Percentiles rank a stretch among this genome's conserved stretches.
Conservation (phyloP, 2,329 filamentous ascomycete genomes). For the Fusarium sp. region DNA sequence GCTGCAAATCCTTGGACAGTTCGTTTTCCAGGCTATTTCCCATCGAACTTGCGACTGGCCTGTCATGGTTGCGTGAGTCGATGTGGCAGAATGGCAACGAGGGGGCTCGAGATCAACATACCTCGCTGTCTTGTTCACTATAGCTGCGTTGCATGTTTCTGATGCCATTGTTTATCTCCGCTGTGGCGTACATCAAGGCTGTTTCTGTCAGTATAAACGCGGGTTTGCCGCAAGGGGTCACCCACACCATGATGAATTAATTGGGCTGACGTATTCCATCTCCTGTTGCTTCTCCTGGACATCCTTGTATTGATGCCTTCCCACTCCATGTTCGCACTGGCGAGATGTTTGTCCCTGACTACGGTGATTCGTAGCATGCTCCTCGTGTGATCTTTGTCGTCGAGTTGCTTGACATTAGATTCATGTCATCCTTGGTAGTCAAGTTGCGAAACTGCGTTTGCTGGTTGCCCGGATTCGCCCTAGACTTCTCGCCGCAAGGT, state of each 20-base stretch:
- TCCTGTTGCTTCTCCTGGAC: neutral
- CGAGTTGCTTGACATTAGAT: neutral
- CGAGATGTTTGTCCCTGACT: neutral
- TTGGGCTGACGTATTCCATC: neutral
- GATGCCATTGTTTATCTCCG: rapidly evolving
- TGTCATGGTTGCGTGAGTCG: neutral
- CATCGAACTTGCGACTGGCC: neutral
- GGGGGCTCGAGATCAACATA: neutral
- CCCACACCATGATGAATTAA: neutral
- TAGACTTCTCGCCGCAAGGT: neutral
- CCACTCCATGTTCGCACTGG: neutral
- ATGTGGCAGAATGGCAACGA: rapidly evolving
- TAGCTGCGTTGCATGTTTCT: neutral
- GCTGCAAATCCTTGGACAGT: neutral
- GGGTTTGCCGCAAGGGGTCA: neutral
- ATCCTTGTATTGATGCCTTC: neutral
- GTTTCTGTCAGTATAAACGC: rapidly evolving
- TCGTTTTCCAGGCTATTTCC: neutral
- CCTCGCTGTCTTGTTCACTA: neutral
- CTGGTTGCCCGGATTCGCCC: neutral
- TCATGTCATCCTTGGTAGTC: neutral
- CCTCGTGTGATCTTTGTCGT: neutral
- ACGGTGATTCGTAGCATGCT: neutral
- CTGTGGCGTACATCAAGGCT: neutral
- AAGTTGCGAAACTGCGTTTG: neutral